A percentile compares a stretch with the other conserved stretches of the same genome.
These are phyloP conservation scores for Colletotrichum sublineola DNA, from an alignment of 2,329 filamentous ascomycete species.

Conservation along the genomic window DNA sequence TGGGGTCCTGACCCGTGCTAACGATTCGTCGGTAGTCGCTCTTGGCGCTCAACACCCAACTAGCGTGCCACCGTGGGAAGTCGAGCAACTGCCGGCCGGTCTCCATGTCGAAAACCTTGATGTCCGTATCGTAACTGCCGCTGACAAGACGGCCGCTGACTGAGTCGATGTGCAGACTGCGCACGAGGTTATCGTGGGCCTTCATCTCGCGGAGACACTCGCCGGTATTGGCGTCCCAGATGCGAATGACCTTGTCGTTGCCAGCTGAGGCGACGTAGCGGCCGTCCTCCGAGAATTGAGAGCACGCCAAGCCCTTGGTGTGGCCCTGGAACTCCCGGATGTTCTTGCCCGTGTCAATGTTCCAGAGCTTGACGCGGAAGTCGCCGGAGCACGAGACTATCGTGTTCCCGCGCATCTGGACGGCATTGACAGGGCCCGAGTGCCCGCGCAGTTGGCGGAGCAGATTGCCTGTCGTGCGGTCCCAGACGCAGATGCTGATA, in stretches of 20 bases:
- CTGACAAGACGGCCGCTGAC: constrained; percentile 88
- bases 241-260: constrained; percentile 94
- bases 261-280: constrained; percentile 92
- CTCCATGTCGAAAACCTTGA: constrained; percentile 93
- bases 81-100: constrained; percentile 83
- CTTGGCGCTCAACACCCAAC: constrained; percentile 97
- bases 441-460: constrained; percentile 88
- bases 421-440: constrained; percentile 92
- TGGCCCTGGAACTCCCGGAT: constrained; percentile 92
- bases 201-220: constrained; percentile 83
- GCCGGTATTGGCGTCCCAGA: constrained; percentile 94
- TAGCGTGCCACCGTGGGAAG: constrained; percentile 94
- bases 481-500: constrained; percentile 93
- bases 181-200: constrained; percentile 88
- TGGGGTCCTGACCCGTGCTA: constrained; percentile 92
- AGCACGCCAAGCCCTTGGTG: constrained; percentile 93
- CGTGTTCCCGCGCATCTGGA: constrained; percentile 92
- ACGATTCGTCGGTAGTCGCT: constrained; percentile 95
- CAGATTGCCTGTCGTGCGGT: constrained; percentile 81
- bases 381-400: constrained; percentile 96
- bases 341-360: constrained; percentile 87
- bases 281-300: constrained; percentile 96
- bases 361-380: constrained; percentile 94
- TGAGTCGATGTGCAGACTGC: constrained; percentile 91
- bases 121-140: constrained; percentile 94